These are phyloP conservation scores for Phytophthora chlamydospora DNA, from an alignment of 352 stramenopile genomes.

Conservation along the genomic window DNA sequence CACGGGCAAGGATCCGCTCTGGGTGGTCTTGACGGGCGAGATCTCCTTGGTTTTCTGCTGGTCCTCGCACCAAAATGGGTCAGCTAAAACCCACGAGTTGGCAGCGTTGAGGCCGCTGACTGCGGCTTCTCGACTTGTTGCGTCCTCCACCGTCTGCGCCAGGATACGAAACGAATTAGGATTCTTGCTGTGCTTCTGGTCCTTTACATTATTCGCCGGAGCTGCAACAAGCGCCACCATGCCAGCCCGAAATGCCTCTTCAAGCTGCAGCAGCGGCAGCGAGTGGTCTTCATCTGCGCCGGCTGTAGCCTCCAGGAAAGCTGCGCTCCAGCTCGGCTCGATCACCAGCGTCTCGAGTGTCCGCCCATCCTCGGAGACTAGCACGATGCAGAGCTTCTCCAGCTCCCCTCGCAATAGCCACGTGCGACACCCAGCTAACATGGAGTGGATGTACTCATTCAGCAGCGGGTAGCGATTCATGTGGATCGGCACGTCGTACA, in stretches of 20 bases:
- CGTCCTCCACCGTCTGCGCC: constrained; percentile 63
- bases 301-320: constrained; percentile 16
- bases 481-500: constrained; percentile 84
- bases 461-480: constrained; percentile 77
- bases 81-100: constrained; percentile 77
- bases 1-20: constrained; percentile 44
- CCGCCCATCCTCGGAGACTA: constrained; percentile 56
- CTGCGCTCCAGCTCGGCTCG: constrained; percentile 48
- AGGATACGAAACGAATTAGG: constrained; percentile 74
- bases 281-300: constrained; percentile 29
- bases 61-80: constrained; percentile 58
- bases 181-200: constrained; percentile 5
- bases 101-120: constrained; percentile 43
- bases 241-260: constrained; percentile 64
- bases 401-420: constrained; percentile 70
- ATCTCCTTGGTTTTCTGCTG: constrained; percentile 37
- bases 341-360: constrained; percentile 59
- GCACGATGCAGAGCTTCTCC: constrained; percentile 67
- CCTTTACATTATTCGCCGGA: constrained; percentile 4
- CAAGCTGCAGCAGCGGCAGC: constrained; percentile 55
- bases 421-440: constrained; percentile 62
- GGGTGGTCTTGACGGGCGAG: constrained; percentile 53
- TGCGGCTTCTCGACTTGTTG: constrained; percentile 33
- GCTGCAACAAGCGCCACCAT: constrained; percentile 65
- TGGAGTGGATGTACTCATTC: constrained; percentile 81